Evolutionary conservation across 1,139 yeast species (phyloP), one percentile per base, ranked within the genome.

Genomic region (Debaryomyces udenii): DNA sequence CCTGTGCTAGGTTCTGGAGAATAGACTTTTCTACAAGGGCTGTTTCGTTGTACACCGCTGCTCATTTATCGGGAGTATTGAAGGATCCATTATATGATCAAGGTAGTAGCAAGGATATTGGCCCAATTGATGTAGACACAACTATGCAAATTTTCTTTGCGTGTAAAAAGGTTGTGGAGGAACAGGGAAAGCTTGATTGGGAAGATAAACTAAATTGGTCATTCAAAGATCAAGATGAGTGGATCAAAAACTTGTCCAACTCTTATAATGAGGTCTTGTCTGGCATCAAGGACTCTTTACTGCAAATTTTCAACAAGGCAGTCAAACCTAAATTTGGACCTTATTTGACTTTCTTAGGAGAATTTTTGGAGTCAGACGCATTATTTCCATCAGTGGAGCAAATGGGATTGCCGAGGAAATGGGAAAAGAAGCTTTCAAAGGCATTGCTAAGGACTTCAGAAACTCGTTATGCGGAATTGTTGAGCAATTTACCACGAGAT

Each of bases 241-340:
- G 86, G 82, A 63, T 64, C 6, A 63, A 69, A 3, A 75, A 77
- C 47, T 56, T 84, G 39, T 59, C 71, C 10, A 62, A 64, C 29
- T 64, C 82, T 1, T 81, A 80, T 45, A 70, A 70, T 38, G 73
- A 74, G 37, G 62, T 76, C 4, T 68, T 84, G 55, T 61, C 63
- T 30, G 64, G 78, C 4, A 60, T 86, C 10, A 73, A 74, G 41
- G 74, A 67, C 24, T 57, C 66, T 3, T 51, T 86, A 26, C 58
- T 64, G 14, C 65, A 66, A 15, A 63, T 86, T 1, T 81, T 77
- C 50, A 75, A 73, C 24, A 62, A 59, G 34, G 56, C 66, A 0
- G 66, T 74, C 2, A 78, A 80, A 43, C 91, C 94, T 0, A 80
- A 76, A 49, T 79, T 86, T 50, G 81, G 81, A 0, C 83, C 86